Base-by-base conservation (phyloP, 345 rosid genomes). In the Gossypium sturtianum region DNA sequence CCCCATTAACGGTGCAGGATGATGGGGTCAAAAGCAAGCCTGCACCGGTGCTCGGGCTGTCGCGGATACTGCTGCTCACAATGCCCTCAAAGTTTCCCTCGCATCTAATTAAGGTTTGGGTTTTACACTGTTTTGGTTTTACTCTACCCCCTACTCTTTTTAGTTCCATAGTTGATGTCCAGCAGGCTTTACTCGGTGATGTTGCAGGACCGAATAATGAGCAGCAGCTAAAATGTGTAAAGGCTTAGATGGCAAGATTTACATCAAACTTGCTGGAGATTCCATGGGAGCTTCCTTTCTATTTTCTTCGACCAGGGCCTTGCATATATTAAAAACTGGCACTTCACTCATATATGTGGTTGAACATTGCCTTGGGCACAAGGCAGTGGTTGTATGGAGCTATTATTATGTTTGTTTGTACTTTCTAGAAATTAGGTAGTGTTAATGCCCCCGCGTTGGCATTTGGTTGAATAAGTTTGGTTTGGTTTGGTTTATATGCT, bases 1-100 rank as follows among this genome's bases (percentile, higher is more conserved):
- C 83, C 79, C 82, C 79, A 67, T 52, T 71, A 79, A 81, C 74
- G 86, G 87, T 85, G 88, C 89, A 74, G 84, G 86, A 80, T 54
- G 72, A 75, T 74, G 79, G 84, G 80, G 82, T 48, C 71, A 25
- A 49, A 25, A 49, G 59, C 72, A 73, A 41, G 70, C 84, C 84
- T 83, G 92, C 84, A 79, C 83, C 86, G 66, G 85, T 61, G 44
- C 56, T 67, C 79, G 72, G 57, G 25, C 7, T 17, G 38, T 74
- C 76, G 78, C 52, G 69, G 66, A 11, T 12, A 17, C 52, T 17
- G 76, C 79, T 65, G 78, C 76, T 44, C 15, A 15, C 7, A 49
- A 16, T 49, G 58, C 44, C 59, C 23, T 44, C 1, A 27, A 23
- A 16, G 44, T 49, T 68, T 2, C 9, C 57, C 15, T 0, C 34